These are phyloP conservation scores for Wallemia hederae DNA, from an alignment of 1,284 basidiomycete species.

Conservation along the genomic window DNA sequence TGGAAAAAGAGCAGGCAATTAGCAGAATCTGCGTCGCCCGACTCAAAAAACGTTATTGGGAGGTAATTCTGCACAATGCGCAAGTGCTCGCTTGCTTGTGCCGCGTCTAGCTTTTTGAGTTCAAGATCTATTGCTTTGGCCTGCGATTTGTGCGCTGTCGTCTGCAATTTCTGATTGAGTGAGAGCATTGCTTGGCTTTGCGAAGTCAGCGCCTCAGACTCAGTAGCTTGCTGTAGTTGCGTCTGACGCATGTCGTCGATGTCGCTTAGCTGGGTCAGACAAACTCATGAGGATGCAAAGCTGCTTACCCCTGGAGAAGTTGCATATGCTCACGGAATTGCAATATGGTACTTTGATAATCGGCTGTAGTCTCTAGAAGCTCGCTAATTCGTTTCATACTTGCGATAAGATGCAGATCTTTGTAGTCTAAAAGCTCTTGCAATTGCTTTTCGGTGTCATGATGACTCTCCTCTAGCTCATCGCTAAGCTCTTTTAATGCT, in stretches of 20 bases:
- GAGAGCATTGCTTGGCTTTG: constrained; percentile 59
- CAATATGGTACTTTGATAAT: constrained; percentile 54
- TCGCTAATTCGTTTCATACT: constrained; percentile 30
- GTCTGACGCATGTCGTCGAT: constrained; percentile 49
- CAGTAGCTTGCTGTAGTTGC: constrained; percentile 50
- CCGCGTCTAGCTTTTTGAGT: constrained; percentile 48
- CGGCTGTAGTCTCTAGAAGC: constrained; percentile 47
- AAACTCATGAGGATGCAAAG: neutral
- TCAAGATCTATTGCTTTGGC: constrained; percentile 64
- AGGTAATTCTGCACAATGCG: constrained; percentile 42
- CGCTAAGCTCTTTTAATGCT: constrained; percentile 75
- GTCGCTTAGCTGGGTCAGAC: constrained; percentile 25
- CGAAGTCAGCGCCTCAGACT: constrained; percentile 41
- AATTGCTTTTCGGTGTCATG: constrained; percentile 74
- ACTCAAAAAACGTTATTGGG: constrained; percentile 53
- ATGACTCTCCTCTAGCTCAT: constrained; percentile 92
- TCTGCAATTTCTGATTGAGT: constrained; percentile 70
- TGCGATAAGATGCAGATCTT: constrained; percentile 38
- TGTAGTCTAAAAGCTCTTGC: constrained; percentile 54
- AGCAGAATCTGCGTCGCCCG: constrained; percentile 47
- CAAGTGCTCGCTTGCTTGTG: constrained; percentile 46
- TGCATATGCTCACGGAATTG: constrained; percentile 75
- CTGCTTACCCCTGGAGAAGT: constrained; percentile 39
- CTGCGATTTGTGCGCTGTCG: constrained; percentile 60
- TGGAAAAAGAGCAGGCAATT: constrained; percentile 72